Evolutionary conservation across 129 eudicot species (phyloP), one percentile per base, ranked within the genome.

Genomic region (Saposhnikovia divaricata): DNA sequence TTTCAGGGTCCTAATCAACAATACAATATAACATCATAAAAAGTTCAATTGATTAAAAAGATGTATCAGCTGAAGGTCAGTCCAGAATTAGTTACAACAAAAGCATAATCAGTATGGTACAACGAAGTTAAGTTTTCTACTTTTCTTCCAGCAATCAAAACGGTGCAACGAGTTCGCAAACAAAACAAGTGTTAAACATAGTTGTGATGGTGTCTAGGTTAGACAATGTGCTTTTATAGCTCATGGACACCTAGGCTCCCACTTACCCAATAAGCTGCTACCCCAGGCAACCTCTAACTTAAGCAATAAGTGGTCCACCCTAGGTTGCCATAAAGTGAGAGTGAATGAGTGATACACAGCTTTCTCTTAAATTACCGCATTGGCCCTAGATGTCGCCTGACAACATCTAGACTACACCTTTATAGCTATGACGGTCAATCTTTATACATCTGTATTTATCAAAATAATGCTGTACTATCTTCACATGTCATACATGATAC

Each of bases 1-100:
- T 96, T 87, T 96, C 99, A 14, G 99, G 97, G 78, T 96, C 99
- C 99, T 96, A 81, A 50, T n/a, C 72, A 81, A 75, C 16, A 31
- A 46, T 38, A 39, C 42, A 40, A 46, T 38, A 39, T 34, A 40
- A 44, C 43, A 34, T 57, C 63, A 42, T 65, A 12, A 53, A 38
- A 40, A 39, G 13, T 13, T 53, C 27, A 72, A 70, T 1, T 28
- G 9, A 43, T 82, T 31, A 5, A 11, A 74, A 5, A 44, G 57
- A 45, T 28, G 48, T 72, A 72, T 25, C 77, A 44, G 38, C 11
- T 43, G 18, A 44, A 11, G 28, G 48, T 43, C 57, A 74, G 55
- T 43, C 57, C 55, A 28, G 40, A 66, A 66, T 10, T 65, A 65
- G 7, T 11, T 66, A 28, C 18, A 63, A 68, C 18, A 68, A 31